These are phyloP conservation scores for Ophiostoma quercus DNA, from an alignment of 2,329 filamentous ascomycete species.

Conservation along the genomic window DNA sequence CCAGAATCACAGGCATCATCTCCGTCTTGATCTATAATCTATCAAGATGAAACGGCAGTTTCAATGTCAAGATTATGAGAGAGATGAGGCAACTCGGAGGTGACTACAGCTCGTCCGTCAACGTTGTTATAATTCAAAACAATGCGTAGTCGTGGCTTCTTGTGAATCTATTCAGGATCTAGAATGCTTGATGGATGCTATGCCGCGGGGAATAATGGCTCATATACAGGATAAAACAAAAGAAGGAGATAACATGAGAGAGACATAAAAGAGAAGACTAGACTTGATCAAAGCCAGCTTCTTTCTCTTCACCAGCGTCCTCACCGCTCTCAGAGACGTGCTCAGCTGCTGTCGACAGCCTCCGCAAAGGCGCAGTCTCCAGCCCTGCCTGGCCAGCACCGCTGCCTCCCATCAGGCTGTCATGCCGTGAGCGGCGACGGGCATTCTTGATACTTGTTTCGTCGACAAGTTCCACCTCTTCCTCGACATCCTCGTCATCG, in stretches of 20 bases:
- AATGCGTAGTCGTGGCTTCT: neutral
- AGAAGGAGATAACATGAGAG: no score
- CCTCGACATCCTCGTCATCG: slow-evolving; percentile 25
- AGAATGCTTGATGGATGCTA: neutral
- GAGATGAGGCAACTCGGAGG: neutral
- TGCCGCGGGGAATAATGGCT: neutral
- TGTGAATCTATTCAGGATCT: neutral
- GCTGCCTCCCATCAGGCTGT: slow-evolving; percentile 47
- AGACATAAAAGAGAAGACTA: neutral
- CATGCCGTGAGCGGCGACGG: slow-evolving; percentile 47
- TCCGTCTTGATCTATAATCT: no score
- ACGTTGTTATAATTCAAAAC: neutral
- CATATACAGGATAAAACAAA: neutral
- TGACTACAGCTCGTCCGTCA: neutral
- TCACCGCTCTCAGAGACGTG: neutral
- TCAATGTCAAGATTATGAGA: neutral
- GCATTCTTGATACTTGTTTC: slow-evolving; percentile 54
- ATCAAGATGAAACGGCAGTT: no score
- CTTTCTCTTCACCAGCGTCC: slow-evolving; percentile 8
- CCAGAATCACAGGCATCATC: no score
- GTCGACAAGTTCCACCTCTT: slow-evolving; percentile 41
- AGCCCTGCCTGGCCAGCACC: slow-evolving; percentile 30
- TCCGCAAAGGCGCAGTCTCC: slow-evolving; percentile 34
- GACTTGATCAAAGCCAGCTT: slow-evolving; percentile 24
- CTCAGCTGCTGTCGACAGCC: neutral